A percentile compares a stretch with the other conserved stretches of the same genome.
Evolutionary conservation across 2,329 filamentous ascomycete genomes (phyloP).

Genomic region (Ascocoryne sarcoides): DNA sequence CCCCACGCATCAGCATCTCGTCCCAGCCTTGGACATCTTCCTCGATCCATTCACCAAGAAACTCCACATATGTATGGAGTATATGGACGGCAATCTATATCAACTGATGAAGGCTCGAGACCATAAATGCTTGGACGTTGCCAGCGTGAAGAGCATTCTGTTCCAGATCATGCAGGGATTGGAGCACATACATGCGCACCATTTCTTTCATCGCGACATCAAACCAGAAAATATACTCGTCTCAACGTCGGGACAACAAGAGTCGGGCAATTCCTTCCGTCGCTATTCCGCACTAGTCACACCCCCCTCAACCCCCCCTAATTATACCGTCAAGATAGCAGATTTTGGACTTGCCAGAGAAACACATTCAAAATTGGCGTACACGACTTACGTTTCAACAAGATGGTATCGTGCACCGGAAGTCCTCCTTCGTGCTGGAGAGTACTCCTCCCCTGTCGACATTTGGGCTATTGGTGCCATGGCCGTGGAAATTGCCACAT

Average conservation of each 20-base stretch:
- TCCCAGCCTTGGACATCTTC: slow-evolving; percentile 97
- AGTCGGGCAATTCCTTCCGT: slow-evolving; percentile 76
- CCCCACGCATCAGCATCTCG: slow-evolving; percentile 79
- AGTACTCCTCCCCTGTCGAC: slow-evolving; percentile 95
- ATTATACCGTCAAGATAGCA: slow-evolving; percentile 95
- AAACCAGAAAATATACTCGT: slow-evolving; percentile 99
- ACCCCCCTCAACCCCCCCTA: slow-evolving; percentile 85
- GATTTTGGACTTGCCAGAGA: slow-evolving; percentile 97
- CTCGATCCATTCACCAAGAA: slow-evolving; percentile 93
- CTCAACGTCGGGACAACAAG: slow-evolving; percentile 67
- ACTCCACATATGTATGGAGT: slow-evolving; percentile 97
- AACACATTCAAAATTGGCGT: slow-evolving; percentile 90
- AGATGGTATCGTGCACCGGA: slow-evolving; percentile 93
- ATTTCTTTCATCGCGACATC: slow-evolving; percentile 98
- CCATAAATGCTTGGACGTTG: slow-evolving; percentile 84
- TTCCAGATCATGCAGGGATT: slow-evolving; percentile 95
- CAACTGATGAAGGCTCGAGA: slow-evolving; percentile 98
- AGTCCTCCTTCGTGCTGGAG: slow-evolving; percentile 83
- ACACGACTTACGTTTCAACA: slow-evolving; percentile 97
- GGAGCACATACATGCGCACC: slow-evolving; percentile 93
- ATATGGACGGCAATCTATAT: slow-evolving; percentile 98
- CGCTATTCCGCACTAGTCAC: slow-evolving; percentile 91
- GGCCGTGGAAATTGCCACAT: slow-evolving; percentile 93
- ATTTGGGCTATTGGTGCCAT: slow-evolving; percentile 98
- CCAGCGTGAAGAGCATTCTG: slow-evolving; percentile 92